These are phyloP conservation scores for Torulaspora quercuum DNA, from an alignment of 805 yeast genomes.

Conservation along the genomic window DNA sequence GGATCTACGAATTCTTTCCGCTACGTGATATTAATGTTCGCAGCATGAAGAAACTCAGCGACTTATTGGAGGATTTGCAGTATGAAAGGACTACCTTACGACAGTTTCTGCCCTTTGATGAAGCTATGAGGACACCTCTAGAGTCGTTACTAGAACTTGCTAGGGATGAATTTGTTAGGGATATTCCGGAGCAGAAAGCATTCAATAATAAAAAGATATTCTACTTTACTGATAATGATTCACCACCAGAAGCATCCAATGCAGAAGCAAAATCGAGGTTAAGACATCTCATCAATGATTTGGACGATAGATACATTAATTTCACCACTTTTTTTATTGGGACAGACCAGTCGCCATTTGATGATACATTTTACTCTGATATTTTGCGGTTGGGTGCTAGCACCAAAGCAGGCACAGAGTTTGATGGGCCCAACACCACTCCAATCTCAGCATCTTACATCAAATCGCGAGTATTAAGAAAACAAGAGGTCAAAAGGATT, in stretches of 20 bases:
- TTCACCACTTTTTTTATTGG: conserved; percentile 65
- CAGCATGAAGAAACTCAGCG: conserved; percentile 55
- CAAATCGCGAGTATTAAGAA: conserved; percentile 47
- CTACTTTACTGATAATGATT: conserved; percentile 71
- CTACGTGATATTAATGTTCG: conserved; percentile 53
- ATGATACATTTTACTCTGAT: conserved; percentile 50
- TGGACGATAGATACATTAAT: conserved; percentile 49
- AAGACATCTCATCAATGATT: conserved; percentile 57
- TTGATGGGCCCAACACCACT: conserved; percentile 41
- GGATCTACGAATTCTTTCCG: conserved; percentile 50
- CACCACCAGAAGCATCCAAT: conserved; percentile 50
- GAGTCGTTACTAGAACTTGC: conserved; percentile 48
- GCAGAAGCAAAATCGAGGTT: conserved; percentile 44
- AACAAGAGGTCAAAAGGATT: conserved; percentile 60
- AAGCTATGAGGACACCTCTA: conserved; percentile 34
- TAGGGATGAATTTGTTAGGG: conserved; percentile 51
- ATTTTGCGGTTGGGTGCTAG: conserved; percentile 40
- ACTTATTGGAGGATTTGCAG: conserved; percentile 45
- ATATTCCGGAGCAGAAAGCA: conserved; percentile 39
- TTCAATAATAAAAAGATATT: conserved; percentile 60
- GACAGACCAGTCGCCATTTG: conserved; percentile 38
- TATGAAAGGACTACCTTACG: conserved; percentile 25
- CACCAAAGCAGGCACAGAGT: conserved; percentile 19
- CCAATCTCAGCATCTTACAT: conserved; percentile 45
- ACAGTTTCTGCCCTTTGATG: conserved; percentile 34